phyloP scores from a whole-genome alignment of 345 rosid genomes.

The Jatropha curcas region DNA sequence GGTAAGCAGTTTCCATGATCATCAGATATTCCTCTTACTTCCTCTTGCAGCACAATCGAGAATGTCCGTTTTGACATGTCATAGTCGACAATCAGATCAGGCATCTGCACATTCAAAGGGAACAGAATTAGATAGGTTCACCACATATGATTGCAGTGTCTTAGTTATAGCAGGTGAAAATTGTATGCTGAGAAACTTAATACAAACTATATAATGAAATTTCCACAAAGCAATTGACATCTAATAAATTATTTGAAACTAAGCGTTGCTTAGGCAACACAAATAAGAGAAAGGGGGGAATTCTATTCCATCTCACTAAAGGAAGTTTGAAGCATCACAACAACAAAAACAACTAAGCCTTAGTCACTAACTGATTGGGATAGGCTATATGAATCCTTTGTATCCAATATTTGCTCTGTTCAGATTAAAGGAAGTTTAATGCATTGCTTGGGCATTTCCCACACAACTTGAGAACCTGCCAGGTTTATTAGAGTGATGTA shows the following conservation, averaged over 20 bases:
- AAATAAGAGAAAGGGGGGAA: neutral
- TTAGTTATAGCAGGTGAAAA: neutral
- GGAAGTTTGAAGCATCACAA: neutral
- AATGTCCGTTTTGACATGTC: slow-evolving; percentile 58
- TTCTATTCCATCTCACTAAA: neutral
- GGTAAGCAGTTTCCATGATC: slow-evolving; percentile 25
- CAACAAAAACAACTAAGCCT: too few species aligned
- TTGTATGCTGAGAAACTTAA: neutral
- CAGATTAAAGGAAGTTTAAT: neutral
- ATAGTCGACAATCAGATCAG: slow-evolving; percentile 80
- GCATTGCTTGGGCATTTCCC: neutral
- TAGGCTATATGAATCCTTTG: too few species aligned
- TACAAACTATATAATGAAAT: neutral
- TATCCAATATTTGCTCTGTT: too few species aligned
- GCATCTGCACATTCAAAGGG: slow-evolving; percentile 53
- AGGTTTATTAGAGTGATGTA: neutral
- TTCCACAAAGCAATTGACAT: neutral
- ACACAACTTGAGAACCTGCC: neutral
- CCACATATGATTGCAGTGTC: neutral
- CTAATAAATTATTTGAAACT: neutral
- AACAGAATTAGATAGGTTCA: neutral
- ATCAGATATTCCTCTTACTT: slow-evolving; percentile 35
- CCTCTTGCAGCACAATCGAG: slow-evolving; percentile 68
- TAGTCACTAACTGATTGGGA: too few species aligned
- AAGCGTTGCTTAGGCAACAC: neutral